Base-by-base conservation (phyloP, 352 stramenopile genomes). In the Hyaloperonospora arabidopsidis region DNA sequence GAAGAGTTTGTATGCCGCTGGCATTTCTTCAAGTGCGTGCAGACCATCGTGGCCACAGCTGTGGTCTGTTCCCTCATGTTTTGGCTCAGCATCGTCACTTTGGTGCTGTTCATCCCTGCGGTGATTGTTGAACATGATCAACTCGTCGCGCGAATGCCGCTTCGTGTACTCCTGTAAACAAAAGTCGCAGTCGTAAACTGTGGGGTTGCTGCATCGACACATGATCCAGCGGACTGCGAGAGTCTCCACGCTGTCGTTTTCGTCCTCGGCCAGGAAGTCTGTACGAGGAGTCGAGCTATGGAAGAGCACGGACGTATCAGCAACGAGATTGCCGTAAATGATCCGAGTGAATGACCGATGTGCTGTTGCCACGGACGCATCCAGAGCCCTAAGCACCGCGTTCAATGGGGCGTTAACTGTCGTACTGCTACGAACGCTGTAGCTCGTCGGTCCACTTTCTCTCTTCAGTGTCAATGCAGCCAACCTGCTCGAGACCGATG, bases 301-400 rank as follows among this genome's bases (percentile, higher is more conserved):
- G 56, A 69, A 87, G n/a, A 92, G 77, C 47, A 89, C 78, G 0
- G 72, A 75, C n/a, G 77, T 84, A 52, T 90, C 78, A 41, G 75
- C 69, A 23, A 93, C 62, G 36, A 87, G 65, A 22, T 66, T 71
- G 22, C 79, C 74, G 60, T 90, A 89, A 22, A 90, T 85, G 54
- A 84, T 82, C 57, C 82, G 79, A 25, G 70, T 85, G 53, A 87
- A 84, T 39, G 76, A 89, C 15, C 79, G 72, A 53, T 89, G 74
- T 18, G 70, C 67, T 23, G 74, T 78, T 18, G 74, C 61, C 5
- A 68, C 60, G 13, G 76, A 78, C 23, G 75, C 68, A 47, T 88
- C 81, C 32, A 92, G 58, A 21, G 66, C 69, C 63, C 79, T 72
- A 17, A 92, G 70, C 18, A 92, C 69, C 13, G 54, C 67, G 28